Base-by-base conservation (phyloP, 768 basidiomycete genomes). In the Mycena olivaceomarginata region DNA sequence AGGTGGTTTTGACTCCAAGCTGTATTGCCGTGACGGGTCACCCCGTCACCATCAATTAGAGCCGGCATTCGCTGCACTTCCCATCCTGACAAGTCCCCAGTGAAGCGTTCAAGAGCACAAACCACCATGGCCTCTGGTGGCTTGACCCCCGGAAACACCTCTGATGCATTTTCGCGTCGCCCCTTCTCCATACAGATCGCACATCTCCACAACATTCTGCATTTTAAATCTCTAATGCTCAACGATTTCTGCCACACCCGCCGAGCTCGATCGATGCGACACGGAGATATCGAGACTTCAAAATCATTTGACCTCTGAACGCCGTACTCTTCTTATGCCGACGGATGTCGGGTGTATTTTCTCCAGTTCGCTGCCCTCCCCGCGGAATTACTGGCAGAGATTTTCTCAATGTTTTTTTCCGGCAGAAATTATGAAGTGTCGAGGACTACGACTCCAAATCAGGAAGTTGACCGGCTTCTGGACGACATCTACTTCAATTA, bases 291-390 rank as follows among this genome's bases (percentile, higher is more conserved):
- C 57, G 12, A n/a, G 22, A 25, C 40, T 57, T 11, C 39, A 43
- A 22, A 40, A 41, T 15, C 15, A 4, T 4, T 41, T 69, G 39
- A 56, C 4, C 5, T 56, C 51, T 12, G 56, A 69, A 15, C 16
- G 67, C 15, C 18, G 8, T 4, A 12, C 12, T 13, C 67, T 4
- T 5, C 15, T 9, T 69, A 69, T 20, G 39, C 12, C 53, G 53
- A 56, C 12, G 53, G 39, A 37, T 69, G 67, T 25, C 51, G 53
- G 18, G 53, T 22, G 4, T 69, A 10, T 41, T 57, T 25, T 4
- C 67, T 7, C 53, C 67, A 5, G n/a, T 57, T 25, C 67, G 53
- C 5, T 53, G 67, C n/a, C 39, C 56, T 69, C 1, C 67, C 67
- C 10, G 43, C 10, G 15, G 53, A 69, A 40, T 25, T 69, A 11